These are phyloP conservation scores for Eucalyptus cladocalyx DNA, from an alignment of 345 rosid species.

Conservation along the genomic window DNA sequence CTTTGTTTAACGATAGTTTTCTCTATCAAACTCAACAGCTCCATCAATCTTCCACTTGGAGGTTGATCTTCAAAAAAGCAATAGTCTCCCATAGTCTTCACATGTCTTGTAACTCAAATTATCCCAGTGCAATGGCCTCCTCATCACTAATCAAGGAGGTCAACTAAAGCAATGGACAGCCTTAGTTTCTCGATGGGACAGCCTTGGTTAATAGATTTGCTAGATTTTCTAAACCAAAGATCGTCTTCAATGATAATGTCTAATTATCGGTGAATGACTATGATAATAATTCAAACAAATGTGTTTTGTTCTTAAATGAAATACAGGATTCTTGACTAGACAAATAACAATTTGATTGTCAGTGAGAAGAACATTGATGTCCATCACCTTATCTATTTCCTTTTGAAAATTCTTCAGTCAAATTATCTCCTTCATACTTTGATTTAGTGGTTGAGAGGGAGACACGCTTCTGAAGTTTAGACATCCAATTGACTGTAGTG, in stretches of 20 bases:
- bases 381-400: neutral
- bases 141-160: neutral
- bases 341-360: neutral
- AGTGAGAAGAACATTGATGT: neutral
- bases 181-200: neutral
- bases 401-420: neutral
- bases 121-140: neutral
- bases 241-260: neutral
- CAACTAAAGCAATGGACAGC: neutral
- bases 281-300: neutral
- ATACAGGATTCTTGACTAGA: neutral
- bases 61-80: neutral
- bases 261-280: neutral
- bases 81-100: neutral
- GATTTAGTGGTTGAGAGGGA: neutral
- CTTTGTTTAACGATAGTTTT: neutral
- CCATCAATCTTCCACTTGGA: neutral
- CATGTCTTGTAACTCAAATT: neutral
- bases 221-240: neutral
- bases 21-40: neutral
- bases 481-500: neutral
- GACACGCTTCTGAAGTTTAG: neutral
- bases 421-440: neutral
- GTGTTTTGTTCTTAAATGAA: neutral
- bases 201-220: neutral